A percentile compares a stretch with the other conserved stretches of the same genome.
phyloP scores from a whole-genome alignment of 345 rosid genomes.

The Acer yangbiense region DNA sequence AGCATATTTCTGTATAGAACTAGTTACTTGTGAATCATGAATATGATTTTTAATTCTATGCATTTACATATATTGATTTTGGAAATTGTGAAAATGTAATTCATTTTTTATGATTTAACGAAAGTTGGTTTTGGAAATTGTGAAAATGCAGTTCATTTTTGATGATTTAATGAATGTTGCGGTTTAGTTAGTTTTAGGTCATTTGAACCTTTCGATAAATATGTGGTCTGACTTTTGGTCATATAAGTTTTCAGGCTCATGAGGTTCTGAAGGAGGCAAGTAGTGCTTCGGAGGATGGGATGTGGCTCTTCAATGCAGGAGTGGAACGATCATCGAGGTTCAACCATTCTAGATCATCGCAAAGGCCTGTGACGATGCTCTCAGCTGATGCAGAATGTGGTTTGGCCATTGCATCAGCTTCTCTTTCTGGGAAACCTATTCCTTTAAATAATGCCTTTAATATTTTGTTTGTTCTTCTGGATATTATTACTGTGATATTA shows the following conservation, averaged over 20 bases:
- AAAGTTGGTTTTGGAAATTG: too few species aligned
- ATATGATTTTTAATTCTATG: not conserved
- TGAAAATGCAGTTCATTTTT: not conserved
- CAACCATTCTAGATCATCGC: conserved; percentile 32
- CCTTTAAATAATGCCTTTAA: conserved; percentile 39
- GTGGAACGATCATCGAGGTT: conserved; percentile 37
- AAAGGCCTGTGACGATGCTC: conserved; percentile 16
- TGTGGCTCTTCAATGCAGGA: conserved; percentile 54
- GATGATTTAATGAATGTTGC: not conserved
- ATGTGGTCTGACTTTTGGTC: conserved; percentile 18
- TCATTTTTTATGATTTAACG: too few species aligned
- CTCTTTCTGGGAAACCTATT: conserved; percentile 34
- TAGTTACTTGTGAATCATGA: not conserved
- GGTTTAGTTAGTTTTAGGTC: not conserved
- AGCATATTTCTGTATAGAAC: not conserved
- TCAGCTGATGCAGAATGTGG: conserved; percentile 44
- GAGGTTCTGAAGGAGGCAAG: conserved; percentile 68
- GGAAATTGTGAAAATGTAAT: not conserved
- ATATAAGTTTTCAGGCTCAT: conserved; percentile 49
- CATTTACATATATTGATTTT: not conserved
- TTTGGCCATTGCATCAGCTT: conserved; percentile 24
- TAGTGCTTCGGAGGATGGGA: conserved; percentile 42
- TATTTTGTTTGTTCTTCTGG: conserved; percentile 64
- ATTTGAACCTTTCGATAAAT: conserved; percentile 9
- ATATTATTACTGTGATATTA: conserved; percentile 41